Percentiles rank a stretch among this genome's conserved stretches.
Conservation (phyloP, 108 stramenopile species). For the Nitzschia inconspicua region DNA sequence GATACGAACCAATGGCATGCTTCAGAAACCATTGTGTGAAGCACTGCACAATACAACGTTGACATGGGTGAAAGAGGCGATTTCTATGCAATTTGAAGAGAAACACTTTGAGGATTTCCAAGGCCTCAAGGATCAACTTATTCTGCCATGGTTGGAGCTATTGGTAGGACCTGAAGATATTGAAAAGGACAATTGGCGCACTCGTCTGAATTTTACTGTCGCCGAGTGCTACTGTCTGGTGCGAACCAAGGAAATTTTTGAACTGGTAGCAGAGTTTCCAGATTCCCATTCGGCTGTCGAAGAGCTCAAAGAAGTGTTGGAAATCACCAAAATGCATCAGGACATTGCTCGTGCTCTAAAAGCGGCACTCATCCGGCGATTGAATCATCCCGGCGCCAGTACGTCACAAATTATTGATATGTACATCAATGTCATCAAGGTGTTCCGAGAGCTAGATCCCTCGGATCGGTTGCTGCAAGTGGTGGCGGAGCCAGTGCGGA, state of each 20-base stretch:
- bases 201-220: slow-evolving; percentile 37
- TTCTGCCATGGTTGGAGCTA: slow-evolving; percentile 45
- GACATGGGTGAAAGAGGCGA: slow-evolving; percentile 24
- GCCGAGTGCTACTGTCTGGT: slow-evolving; percentile 60
- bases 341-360: slow-evolving; percentile 45
- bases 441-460: slow-evolving; percentile 81
- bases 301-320: slow-evolving; percentile 62
- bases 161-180: slow-evolving; percentile 34
- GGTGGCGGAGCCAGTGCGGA: slow-evolving; percentile 86
- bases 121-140: slow-evolving; percentile 43
- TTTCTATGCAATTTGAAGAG: slow-evolving; percentile 53
- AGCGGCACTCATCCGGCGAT: slow-evolving; percentile 56
- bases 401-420: slow-evolving; percentile 95
- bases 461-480: slow-evolving; percentile 81
- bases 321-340: slow-evolving; percentile 40
- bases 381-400: slow-evolving; percentile 94
- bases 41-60: slow-evolving; percentile 49
- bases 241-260: slow-evolving; percentile 70
- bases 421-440: slow-evolving; percentile 92
- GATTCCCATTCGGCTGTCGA: slow-evolving; percentile 70
- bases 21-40: slow-evolving; percentile 38
- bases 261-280: slow-evolving; percentile 79
- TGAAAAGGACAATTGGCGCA: slow-evolving; percentile 35
- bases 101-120: slow-evolving; percentile 35
- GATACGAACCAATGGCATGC: slow-evolving; percentile 37